Conservation (phyloP, 1,284 basidiomycete genomes). For the Cutaneotrichosporon cavernicola region DNA sequence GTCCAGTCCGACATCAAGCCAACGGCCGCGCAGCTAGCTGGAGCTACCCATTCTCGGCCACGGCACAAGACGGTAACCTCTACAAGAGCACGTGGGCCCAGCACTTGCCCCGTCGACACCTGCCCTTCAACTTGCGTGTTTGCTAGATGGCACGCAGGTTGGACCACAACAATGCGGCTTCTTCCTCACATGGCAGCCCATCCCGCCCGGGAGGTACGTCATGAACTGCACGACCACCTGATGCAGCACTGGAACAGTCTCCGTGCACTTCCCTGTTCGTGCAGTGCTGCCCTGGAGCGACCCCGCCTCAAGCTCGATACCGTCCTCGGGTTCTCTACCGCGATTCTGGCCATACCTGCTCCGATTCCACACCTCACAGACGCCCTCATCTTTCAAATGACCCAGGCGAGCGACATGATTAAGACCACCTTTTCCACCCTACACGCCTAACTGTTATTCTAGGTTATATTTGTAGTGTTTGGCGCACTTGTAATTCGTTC, state of each 20-base stretch:
- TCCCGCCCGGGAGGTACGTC: neutral
- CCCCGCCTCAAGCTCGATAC: neutral
- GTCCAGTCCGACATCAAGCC: neutral
- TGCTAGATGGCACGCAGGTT: neutral
- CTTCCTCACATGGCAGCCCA: neutral
- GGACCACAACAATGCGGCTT: neutral
- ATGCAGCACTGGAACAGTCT: neutral
- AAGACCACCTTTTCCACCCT: neutral
- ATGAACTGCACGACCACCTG: neutral
- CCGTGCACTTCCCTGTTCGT: neutral
- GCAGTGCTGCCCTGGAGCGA: neutral
- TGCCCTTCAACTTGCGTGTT: neutral
- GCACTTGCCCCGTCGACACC: neutral
- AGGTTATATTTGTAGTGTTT: too few species aligned
- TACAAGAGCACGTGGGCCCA: neutral
- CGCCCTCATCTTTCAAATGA: neutral
- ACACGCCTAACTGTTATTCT: neutral
- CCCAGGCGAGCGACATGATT: neutral
- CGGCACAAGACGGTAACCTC: too few species aligned
- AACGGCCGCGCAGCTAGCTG: neutral
- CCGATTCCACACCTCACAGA: neutral
- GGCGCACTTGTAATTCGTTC: too few species aligned
- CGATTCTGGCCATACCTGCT: neutral
- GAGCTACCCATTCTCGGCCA: too few species aligned
- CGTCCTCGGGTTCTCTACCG: neutral